phyloP scores from a whole-genome alignment of 345 rosid species.

The Turritis glabra region DNA sequence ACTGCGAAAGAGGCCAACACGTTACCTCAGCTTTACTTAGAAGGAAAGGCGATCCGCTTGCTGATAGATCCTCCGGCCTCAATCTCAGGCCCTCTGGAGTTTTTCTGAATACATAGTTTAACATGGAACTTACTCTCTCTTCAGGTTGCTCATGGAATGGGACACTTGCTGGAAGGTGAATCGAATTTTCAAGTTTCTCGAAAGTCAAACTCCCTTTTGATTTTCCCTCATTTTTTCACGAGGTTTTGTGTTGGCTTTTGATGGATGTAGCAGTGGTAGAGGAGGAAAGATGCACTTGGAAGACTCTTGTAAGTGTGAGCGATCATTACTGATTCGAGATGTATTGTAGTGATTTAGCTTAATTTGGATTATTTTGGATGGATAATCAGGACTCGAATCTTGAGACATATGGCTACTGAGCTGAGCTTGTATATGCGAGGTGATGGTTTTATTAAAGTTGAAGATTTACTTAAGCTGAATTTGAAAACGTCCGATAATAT shows the following conservation, averaged over 20 bases:
- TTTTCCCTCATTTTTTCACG: background rate
- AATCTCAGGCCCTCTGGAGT: conserved; percentile 68
- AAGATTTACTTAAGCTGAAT: conserved; percentile 67
- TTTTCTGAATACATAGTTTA: conserved; percentile 46
- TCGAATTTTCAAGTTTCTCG: background rate
- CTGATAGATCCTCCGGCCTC: conserved; percentile 68
- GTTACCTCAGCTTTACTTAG: conserved; percentile 57
- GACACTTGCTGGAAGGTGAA: conserved; percentile 44
- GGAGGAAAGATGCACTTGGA: conserved; percentile 81
- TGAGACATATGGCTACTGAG: conserved; percentile 82
- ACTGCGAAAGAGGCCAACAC: conserved; percentile 72
- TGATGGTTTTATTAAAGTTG: conserved; percentile 84
- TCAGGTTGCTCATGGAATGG: conserved; percentile 20
- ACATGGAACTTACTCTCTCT: conserved; percentile 1
- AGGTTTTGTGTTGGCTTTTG: background rate
- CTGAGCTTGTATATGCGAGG: conserved; percentile 64
- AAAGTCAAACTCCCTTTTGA: background rate
- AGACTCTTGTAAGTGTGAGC: conserved; percentile 79
- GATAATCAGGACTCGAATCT: conserved; percentile 68
- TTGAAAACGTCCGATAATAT: conserved; percentile 68
- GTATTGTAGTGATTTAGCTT: background rate
- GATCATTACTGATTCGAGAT: background rate
- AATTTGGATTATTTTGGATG: background rate
- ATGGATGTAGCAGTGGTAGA: conserved; percentile 45
- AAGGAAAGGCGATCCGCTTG: conserved; percentile 70